Evolutionary conservation across 176 grass and related monocot genomes (phyloP), one percentile per base, ranked within the genome.

Genomic region (Elymus sibiricus): DNA sequence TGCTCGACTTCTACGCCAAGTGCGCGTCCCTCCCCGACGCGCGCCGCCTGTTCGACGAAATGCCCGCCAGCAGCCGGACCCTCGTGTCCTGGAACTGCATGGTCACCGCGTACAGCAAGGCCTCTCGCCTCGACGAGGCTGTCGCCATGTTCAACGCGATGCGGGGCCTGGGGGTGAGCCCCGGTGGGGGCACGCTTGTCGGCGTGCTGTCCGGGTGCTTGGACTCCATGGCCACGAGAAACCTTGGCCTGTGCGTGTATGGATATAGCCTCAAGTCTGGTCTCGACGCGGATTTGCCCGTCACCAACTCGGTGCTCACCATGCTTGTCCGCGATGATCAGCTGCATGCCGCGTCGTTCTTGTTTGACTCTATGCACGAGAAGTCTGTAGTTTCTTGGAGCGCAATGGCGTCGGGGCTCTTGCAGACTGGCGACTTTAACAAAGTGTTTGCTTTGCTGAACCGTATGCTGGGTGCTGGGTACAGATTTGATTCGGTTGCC

Each of bases 1-100:
- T 94, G 25, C 8, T 94, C 22, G 92, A 94, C 72, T 89, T 94
- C 89, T 91, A 89, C 78, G 73, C 89, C 9, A 94, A 91, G 77
- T 94, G 89, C 78, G 83, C 22, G 3, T 6, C 32, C 74, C 75
- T 91, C 17, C 62, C 83, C 2, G 92, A 91, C 80, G 89, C 92
- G 43, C 82, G 80, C 65, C 67, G 84, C 74, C 25, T 94, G 89
- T 94, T 94, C 77, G 92, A 89, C 65, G 92, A 83, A 81, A 91
- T 86, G 89, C 82, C 79, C 2, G 1, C 35, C 71, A 79, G 31
- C 2, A 5, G 28, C 77, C 87, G 74, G 64, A 83, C 86, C 60
- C 71, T 91, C 64, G 78, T 93, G 2, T 78, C 86, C 12, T 93
- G 92, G 92, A 93, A 93, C 75, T 94, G 86, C 70, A 87, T 94